Evolutionary conservation across 2,329 filamentous ascomycete species (phyloP).

Genomic region (Pseudofabraea citricarpa): DNA sequence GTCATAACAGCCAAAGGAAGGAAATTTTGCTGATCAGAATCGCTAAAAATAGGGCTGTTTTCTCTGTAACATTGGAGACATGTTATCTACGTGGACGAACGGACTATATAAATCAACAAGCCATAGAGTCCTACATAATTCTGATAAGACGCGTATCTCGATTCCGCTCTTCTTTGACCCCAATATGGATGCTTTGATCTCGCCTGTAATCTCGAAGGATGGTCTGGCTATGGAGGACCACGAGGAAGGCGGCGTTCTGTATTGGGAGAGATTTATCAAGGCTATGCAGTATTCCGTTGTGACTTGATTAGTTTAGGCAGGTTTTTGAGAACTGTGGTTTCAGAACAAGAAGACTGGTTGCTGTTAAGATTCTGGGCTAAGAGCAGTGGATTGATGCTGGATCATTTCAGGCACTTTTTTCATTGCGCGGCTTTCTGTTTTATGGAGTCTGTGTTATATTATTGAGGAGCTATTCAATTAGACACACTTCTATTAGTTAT

Average conservation of each 20-base stretch:
- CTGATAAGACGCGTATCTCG: constrained; percentile 5
- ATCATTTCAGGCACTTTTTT: no score
- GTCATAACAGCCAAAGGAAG: no score
- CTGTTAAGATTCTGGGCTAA: no score
- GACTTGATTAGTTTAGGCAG: no score
- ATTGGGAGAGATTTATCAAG: constrained; percentile 6
- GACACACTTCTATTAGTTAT: no score
- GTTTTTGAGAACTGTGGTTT: no score
- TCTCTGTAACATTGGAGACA: constrained; percentile 7
- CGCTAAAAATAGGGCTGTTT: constrained; percentile 6
- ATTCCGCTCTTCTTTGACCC: constrained; percentile 13
- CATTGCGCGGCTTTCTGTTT: no score
- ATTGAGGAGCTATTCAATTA: no score
- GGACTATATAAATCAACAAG: constrained; percentile 4
- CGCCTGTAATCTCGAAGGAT: constrained; percentile 7
- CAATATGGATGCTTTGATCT: constrained; percentile 9
- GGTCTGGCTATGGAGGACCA: not conserved
- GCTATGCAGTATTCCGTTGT: constrained; percentile 6
- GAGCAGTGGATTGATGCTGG: no score
- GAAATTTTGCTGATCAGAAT: not conserved
- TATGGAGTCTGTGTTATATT: no score
- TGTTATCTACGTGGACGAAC: constrained; percentile 6
- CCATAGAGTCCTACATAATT: constrained; percentile 3
- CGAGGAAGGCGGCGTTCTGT: constrained; percentile 5
- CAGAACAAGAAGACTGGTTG: no score